Base-by-base conservation (phyloP, 768 basidiomycete species). In the Leccinum disarticulatum region DNA sequence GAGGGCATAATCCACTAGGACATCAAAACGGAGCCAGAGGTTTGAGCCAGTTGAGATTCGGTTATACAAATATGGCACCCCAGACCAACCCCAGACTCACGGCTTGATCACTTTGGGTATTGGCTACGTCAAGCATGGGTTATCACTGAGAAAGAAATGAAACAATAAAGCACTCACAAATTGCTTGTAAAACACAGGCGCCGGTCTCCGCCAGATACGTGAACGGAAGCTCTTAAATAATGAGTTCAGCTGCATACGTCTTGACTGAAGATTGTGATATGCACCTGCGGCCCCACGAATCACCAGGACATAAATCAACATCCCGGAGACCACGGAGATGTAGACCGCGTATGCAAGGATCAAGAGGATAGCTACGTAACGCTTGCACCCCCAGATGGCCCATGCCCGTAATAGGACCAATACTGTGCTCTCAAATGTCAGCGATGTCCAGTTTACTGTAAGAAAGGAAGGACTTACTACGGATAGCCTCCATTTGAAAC, bases 381-480 rank as follows among this genome's bases (percentile, higher is more conserved):
- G 22, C n/a, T 25, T 22, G 25, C 59, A 59, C 5, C 62, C 59
- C 66, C 60, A 67, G 15, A 64, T 57, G 6, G 62, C 63, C 62
- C 66, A 61, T 2, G 56, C 66, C 13, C 66, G 60, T 17, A 64
- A 6, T 31, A 68, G 41, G 11, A 68, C 55, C 28, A 65, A 50
- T 11, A 59, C 66, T 68, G 6, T 3, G 1, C 17, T 9, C 8
- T 25, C n/a, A 9, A 17, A n/a, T 10, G 3, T 52, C 25, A 56
- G 27, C 11, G 5, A 19, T 2, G 52, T 13, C 5, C 19, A 46
- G 15, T 4, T 27, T 6, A 10, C 1, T 14, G 3, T 6, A 14
- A 19, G 10, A 8, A 22, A 25, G 10, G 4, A 22, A 25, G 54
- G 4, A 36, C 66, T 50, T 35, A 67, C 66, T 27, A 9, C 46